Conservation (phyloP, 257 asterid genomes). For the Nicotiana obtusifolia region DNA sequence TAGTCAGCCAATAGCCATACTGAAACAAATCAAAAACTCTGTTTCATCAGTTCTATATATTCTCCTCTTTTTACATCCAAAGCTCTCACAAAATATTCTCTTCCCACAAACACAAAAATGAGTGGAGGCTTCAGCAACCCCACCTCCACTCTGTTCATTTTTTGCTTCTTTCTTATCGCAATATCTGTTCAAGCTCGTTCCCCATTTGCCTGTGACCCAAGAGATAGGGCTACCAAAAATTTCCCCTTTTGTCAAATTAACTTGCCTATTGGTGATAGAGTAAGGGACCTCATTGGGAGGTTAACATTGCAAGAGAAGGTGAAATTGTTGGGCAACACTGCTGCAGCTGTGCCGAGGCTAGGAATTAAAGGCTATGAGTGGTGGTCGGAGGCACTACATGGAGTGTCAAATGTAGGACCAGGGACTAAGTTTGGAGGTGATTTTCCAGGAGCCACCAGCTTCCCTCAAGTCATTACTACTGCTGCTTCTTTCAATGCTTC, state of each 20-base stretch:
- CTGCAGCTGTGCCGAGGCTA: slow-evolving; percentile 62
- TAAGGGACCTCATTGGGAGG: slow-evolving; percentile 52
- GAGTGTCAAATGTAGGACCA: slow-evolving; percentile 74
- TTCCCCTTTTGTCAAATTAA: slow-evolving; percentile 47
- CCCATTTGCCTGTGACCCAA: slow-evolving; percentile 65
- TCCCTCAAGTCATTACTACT: slow-evolving; percentile 78
- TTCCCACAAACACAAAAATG: slow-evolving; percentile 1
- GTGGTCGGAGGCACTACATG: slow-evolving; percentile 99
- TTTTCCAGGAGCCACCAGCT: slow-evolving; percentile 82
- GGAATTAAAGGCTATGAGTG: slow-evolving; percentile 71
- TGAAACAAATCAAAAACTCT: not conserved
- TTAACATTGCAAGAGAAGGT: slow-evolving; percentile 77
- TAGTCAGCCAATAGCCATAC: not conserved
- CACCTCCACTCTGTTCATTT: not conserved
- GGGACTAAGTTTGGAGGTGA: slow-evolving; percentile 71
- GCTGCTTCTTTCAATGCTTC: slow-evolving; percentile 87
- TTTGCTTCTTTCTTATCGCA: not conserved
- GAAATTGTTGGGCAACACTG: slow-evolving; percentile 44
- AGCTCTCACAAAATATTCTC: slow-evolving; percentile 4
- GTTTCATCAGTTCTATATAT: not conserved
- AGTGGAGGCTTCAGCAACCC: not conserved
- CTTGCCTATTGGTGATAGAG: slow-evolving; percentile 41
- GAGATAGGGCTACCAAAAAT: slow-evolving; percentile 23
- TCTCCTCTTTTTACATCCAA: not conserved
- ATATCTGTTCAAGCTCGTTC: slow-evolving; percentile 23